Conservation (phyloP, 306 rosid species). For the Pueraria montana region DNA sequence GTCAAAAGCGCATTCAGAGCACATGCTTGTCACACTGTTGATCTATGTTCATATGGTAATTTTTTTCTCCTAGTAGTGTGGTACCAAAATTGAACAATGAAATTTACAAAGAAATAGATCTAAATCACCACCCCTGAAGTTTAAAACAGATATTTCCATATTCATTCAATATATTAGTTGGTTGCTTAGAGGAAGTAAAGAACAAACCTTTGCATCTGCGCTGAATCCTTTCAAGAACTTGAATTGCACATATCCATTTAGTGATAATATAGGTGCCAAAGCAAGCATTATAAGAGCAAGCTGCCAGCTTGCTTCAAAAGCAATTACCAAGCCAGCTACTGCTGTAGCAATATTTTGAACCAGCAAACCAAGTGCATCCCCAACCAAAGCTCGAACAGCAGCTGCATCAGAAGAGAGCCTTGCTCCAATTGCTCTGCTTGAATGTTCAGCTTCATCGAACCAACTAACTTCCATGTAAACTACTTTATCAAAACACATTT, state of each 20-base stretch:
- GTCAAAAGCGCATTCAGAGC: background rate
- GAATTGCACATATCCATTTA: slow-evolving; percentile 57
- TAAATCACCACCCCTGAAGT: background rate
- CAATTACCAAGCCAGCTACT: slow-evolving; percentile 53
- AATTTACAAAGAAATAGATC: slow-evolving; percentile 11
- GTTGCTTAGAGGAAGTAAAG: slow-evolving; percentile 3
- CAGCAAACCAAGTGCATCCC: slow-evolving; percentile 69
- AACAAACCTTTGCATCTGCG: slow-evolving; percentile 66
- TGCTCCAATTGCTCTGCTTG: slow-evolving; percentile 66
- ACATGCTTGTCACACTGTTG: slow-evolving; percentile 2
- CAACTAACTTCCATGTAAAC: slow-evolving; percentile 73
- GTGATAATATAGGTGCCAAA: slow-evolving; percentile 56
- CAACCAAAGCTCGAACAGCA: slow-evolving; percentile 61
- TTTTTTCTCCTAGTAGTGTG: background rate
- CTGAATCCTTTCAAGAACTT: slow-evolving; percentile 63
- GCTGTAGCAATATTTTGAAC: slow-evolving; percentile 63
- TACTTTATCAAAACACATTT: slow-evolving; percentile 62
- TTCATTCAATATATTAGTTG: slow-evolving; percentile 6
- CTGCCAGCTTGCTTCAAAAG: slow-evolving; percentile 66
- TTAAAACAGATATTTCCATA: slow-evolving; percentile 10
- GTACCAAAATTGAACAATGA: background rate
- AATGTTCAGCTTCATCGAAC: slow-evolving; percentile 74
- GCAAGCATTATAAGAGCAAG: slow-evolving; percentile 62
- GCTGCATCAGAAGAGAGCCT: slow-evolving; percentile 73
- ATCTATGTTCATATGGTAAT: background rate